Conservation (phyloP, 2,329 filamentous ascomycete species). For the Paramyrothecium roridum region DNA sequence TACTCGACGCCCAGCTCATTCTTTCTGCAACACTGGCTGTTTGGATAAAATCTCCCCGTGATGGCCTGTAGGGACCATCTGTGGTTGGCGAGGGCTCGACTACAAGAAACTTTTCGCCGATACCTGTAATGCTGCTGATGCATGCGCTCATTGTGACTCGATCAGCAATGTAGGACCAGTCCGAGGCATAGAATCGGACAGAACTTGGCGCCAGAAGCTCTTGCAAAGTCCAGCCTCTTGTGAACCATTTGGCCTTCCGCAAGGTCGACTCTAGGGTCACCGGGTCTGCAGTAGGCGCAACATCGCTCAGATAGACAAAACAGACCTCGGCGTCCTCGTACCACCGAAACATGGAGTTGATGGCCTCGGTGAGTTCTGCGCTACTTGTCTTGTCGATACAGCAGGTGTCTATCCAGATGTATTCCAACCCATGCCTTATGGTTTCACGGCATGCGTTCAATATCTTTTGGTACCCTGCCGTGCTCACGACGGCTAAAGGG, state of each 20-base stretch:
- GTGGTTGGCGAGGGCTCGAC: no score
- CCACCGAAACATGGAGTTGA: background rate
- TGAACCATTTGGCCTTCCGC: background rate
- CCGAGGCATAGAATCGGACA: background rate
- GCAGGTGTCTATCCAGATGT: background rate
- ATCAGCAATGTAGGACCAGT: background rate
- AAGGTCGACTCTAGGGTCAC: background rate
- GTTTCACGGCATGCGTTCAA: background rate
- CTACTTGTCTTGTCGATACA: background rate
- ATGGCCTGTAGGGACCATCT: background rate
- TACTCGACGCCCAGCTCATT: background rate
- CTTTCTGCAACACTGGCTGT: background rate
- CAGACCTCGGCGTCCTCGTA: background rate
- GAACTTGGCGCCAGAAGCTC: background rate
- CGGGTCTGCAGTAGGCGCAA: background rate
- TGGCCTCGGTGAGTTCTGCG: background rate
- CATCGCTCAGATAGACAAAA: background rate
- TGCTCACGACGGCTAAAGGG: background rate
- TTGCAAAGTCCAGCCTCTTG: background rate
- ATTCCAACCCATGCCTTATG: background rate
- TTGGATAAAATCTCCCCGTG: background rate
- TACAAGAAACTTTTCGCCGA: no score
- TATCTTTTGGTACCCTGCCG: slow-evolving; percentile 7
- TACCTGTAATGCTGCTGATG: background rate
- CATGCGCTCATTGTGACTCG: background rate